These are phyloP conservation scores for Entonaema liquescens DNA, from an alignment of 495 filamentous ascomycete species.

Conservation along the genomic window DNA sequence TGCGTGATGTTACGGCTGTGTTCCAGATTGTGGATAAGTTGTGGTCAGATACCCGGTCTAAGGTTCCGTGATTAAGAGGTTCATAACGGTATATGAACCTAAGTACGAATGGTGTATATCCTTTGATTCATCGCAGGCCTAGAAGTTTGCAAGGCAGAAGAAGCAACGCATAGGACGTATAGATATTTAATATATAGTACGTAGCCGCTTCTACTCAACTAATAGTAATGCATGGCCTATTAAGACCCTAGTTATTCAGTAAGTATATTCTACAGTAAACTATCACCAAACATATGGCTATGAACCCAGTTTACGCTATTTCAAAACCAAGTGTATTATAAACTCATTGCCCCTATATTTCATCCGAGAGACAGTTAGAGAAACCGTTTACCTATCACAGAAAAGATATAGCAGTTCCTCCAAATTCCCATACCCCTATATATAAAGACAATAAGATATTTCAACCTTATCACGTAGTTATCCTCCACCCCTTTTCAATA, in stretches of 20 bases:
- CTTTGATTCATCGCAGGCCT: neutral
- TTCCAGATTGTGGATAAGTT: conserved; percentile 90
- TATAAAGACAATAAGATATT: neutral
- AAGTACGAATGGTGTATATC: neutral
- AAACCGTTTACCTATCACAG: neutral
- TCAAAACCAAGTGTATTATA: neutral
- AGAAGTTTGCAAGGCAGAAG: neutral
- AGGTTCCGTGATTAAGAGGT: conserved; percentile 12
- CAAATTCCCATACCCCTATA: neutral
- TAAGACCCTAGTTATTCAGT: neutral
- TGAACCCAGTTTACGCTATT: neutral
- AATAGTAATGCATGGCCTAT: too few species aligned
- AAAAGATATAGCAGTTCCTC: neutral
- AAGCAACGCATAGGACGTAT: neutral
- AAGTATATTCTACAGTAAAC: neutral
- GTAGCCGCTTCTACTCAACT: too few species aligned
- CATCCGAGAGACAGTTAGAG: neutral
- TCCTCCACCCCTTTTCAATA: neutral
- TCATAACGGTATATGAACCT: neutral
- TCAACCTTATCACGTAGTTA: neutral
- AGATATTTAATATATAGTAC: neutral
- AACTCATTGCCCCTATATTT: neutral
- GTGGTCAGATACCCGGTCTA: conserved; percentile 69
- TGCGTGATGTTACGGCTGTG: conserved; percentile 80
- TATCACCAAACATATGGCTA: neutral